Evolutionary conservation across 1,139 yeast genomes (phyloP).

Genomic region (Kluyveromyces sp.): DNA sequence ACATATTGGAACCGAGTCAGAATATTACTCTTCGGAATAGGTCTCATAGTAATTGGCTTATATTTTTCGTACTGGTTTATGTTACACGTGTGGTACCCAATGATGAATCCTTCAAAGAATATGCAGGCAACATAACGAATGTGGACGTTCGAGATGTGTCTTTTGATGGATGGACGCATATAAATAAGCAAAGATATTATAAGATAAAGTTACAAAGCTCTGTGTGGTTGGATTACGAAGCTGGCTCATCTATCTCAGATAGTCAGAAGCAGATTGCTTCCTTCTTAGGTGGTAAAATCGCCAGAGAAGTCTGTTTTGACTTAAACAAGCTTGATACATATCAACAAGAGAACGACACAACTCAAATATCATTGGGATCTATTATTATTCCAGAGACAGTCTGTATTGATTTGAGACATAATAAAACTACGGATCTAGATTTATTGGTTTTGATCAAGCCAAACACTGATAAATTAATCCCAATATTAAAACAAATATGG

Average conservation of each 20-base stretch:
- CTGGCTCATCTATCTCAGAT: slow-evolving; percentile 8
- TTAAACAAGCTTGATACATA: slow-evolving; percentile 21
- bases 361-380: slow-evolving; percentile 13
- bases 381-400: slow-evolving; percentile 15
- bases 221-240: slow-evolving; percentile 20
- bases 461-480: slow-evolving; percentile 18
- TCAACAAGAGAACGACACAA: slow-evolving; percentile 12
- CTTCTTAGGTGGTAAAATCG: slow-evolving; percentile 14
- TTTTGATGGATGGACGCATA: slow-evolving; percentile 26
- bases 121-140: slow-evolving; percentile 16
- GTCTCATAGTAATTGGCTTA: neutral
- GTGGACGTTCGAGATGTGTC: slow-evolving; percentile 16
- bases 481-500: slow-evolving; percentile 23
- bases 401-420: slow-evolving; percentile 19
- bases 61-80: neutral
- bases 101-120: slow-evolving; percentile 8
- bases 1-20: neutral
- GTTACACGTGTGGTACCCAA: neutral
- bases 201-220: slow-evolving; percentile 18
- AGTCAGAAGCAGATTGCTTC: slow-evolving; percentile 12
- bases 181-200: slow-evolving; percentile 18
- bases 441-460: slow-evolving; percentile 22
- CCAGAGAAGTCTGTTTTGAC: slow-evolving; percentile 19
- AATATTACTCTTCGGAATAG: neutral
- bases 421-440: slow-evolving; percentile 15